Percentiles rank a stretch among this genome's conserved stretches.
Evolutionary conservation across 352 stramenopile species (phyloP).

Genomic region (Thalassiosira oceanica): DNA sequence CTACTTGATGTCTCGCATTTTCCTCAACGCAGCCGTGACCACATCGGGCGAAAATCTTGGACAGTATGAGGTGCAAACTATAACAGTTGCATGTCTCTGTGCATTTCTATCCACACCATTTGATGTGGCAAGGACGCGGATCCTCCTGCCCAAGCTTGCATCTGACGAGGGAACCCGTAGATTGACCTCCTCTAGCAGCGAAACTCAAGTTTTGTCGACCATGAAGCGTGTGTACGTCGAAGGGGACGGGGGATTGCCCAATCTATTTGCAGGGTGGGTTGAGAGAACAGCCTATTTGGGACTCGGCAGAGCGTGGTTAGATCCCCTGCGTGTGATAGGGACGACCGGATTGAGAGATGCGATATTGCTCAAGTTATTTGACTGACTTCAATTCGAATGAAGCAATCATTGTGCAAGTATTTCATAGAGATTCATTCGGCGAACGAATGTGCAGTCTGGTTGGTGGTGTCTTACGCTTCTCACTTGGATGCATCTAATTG

Average conservation of each 20-base stretch:
- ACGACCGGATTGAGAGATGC: constrained; percentile 75
- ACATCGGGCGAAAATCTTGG: constrained; percentile 57
- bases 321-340: constrained; percentile 69
- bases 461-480: too few species aligned
- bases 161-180: constrained; percentile 23
- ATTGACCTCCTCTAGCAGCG: not conserved
- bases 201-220: constrained; percentile 14
- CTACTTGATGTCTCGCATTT: constrained; percentile 68
- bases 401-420: too few species aligned
- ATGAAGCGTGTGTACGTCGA: constrained; percentile 48
- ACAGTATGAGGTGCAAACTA: constrained; percentile 63
- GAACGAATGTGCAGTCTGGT: too few species aligned
- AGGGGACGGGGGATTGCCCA: constrained; percentile 59
- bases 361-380: constrained; percentile 73
- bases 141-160: constrained; percentile 53
- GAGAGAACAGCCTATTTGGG: constrained; percentile 72
- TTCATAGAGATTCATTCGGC: too few species aligned
- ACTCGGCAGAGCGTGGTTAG: constrained; percentile 72
- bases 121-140: constrained; percentile 75
- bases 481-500: too few species aligned
- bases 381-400: too few species aligned
- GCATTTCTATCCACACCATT: constrained; percentile 78
- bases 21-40: constrained; percentile 64
- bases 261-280: constrained; percentile 76
- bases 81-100: constrained; percentile 49